A percentile compares a stretch with the other conserved stretches of the same genome.
These are phyloP conservation scores for Yarrowia sp. DNA, from an alignment of 805 yeast species.

Conservation along the genomic window DNA sequence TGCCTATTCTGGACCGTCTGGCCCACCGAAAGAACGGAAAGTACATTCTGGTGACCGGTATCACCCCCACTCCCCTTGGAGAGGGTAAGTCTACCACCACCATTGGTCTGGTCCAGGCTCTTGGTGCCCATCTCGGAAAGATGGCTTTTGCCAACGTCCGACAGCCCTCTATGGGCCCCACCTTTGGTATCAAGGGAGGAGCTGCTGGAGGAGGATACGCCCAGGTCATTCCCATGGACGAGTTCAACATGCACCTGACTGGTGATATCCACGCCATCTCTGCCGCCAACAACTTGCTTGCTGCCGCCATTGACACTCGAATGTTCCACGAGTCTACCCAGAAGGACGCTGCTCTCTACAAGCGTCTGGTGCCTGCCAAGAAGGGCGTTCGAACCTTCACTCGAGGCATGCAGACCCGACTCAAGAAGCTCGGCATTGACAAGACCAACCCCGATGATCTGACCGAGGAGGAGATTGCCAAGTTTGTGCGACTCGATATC, in stretches of 20 bases:
- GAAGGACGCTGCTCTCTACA: constrained; percentile 73
- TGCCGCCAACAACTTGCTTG: constrained; percentile 88
- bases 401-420: constrained; percentile 70
- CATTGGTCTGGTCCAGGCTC: constrained; percentile 90
- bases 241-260: constrained; percentile 94
- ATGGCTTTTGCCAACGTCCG: constrained; percentile 91
- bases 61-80: constrained; percentile 96
- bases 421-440: constrained; percentile 71
- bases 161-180: constrained; percentile 99
- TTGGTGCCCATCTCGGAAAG: constrained; percentile 82
- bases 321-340: constrained; percentile 93
- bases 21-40: constrained; percentile 67
- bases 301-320: constrained; percentile 96
- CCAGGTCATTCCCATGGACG: constrained; percentile 98
- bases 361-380: constrained; percentile 79
- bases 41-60: constrained; percentile 90
- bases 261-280: constrained; percentile 97
- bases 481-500: constrained; percentile 80
- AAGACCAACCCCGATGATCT: constrained; percentile 76
- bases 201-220: constrained; percentile 99
- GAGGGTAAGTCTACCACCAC: constrained; percentile 98
- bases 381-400: constrained; percentile 77
- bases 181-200: constrained; percentile 98
- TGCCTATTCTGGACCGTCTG: constrained; percentile 68
- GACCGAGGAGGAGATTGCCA: constrained; percentile 67